Conservation (phyloP, 2,329 filamentous ascomycete species). For the Xylaria sp. region DNA sequence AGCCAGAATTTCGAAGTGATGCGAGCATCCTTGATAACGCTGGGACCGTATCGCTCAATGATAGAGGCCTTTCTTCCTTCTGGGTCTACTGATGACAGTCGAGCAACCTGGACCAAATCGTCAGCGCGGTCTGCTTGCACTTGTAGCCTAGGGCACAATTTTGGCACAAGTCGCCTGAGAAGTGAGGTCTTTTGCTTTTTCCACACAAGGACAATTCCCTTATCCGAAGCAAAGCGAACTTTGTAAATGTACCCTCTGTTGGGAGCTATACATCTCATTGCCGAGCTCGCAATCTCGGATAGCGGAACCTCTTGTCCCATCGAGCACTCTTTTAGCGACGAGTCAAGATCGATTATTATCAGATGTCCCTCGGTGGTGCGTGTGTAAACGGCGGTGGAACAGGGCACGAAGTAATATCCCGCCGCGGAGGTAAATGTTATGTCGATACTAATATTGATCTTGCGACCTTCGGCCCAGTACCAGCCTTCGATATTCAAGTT, state of each 20-base stretch:
- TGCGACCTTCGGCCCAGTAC: not conserved
- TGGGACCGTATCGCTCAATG: not conserved
- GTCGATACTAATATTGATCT: not conserved
- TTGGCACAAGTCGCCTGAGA: no score
- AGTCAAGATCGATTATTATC: not conserved
- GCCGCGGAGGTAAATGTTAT: no score
- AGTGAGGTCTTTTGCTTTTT: no score
- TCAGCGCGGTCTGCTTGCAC: no score
- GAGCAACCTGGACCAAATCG: not conserved
- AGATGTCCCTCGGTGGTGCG: not conserved
- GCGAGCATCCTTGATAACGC: not conserved
- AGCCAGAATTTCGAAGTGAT: not conserved
- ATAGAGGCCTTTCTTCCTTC: not conserved
- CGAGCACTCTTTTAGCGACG: not conserved
- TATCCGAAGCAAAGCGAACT: not conserved
- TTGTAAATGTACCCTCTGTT: not conserved
- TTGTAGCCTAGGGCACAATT: no score
- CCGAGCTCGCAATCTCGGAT: not conserved
- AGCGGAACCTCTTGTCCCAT: not conserved
- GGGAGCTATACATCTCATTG: no score
- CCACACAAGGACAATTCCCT: not conserved
- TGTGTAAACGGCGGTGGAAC: not conserved
- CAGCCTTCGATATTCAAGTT: not conserved
- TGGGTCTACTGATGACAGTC: not conserved
- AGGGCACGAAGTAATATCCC: not conserved